Evolutionary conservation across 768 basidiomycete genomes (phyloP).

Genomic region (Chalciporus sphaerocephalus): DNA sequence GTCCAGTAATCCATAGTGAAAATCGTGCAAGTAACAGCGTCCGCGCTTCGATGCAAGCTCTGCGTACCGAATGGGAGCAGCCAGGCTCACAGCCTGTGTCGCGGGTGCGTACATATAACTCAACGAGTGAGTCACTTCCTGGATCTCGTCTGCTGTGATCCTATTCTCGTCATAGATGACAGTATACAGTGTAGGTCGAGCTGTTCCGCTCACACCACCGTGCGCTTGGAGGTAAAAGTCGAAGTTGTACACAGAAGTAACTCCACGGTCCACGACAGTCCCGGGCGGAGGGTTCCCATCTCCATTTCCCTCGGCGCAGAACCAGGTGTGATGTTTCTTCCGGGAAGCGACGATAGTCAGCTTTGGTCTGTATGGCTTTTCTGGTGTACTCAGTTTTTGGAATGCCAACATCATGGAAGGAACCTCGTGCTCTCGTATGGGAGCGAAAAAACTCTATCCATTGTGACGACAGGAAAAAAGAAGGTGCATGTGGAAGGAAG

Average conservation of each 20-base stretch:
- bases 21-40: not conserved
- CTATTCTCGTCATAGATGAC: constrained; percentile 2
- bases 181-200: constrained; percentile 1
- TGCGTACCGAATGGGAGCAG: not conserved
- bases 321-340: constrained; percentile 47
- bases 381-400: constrained; percentile 28
- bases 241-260: constrained; percentile 44
- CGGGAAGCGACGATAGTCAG: constrained; percentile 45
- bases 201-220: not conserved
- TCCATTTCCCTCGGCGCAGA: constrained; percentile 39
- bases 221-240: constrained; percentile 42
- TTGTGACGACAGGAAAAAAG: not conserved
- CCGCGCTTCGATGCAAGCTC: not conserved
- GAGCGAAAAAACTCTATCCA: constrained; percentile 39
- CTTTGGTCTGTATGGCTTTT: constrained; percentile 36
- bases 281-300: constrained; percentile 44
- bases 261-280: constrained; percentile 46
- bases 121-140: not conserved
- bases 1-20: not conserved
- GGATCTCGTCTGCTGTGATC: not conserved
- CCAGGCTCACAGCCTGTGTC: constrained; percentile 1
- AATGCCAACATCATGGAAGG: constrained; percentile 39
- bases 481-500: not conserved
- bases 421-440: constrained; percentile 40
- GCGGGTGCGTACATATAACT: constrained; percentile 4